Conservation (phyloP, 129 eudicot species). For the Flaveria trinervia region DNA sequence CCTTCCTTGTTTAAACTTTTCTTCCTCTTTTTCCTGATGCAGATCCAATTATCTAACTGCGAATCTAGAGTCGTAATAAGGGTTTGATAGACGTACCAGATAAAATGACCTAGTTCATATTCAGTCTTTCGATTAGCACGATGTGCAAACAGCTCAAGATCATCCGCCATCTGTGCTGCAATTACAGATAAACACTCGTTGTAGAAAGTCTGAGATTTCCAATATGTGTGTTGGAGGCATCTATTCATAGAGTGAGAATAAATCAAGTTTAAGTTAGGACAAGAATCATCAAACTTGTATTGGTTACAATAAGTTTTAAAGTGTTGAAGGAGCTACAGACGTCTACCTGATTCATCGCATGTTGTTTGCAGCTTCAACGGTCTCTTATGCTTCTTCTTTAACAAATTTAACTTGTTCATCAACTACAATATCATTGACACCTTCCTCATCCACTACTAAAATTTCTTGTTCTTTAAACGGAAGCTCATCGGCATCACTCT, state of each 20-base stretch:
- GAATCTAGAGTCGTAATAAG: not conserved
- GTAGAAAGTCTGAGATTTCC: slow-evolving; percentile 13
- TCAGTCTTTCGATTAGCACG: slow-evolving; percentile 77
- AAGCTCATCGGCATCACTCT: not conserved
- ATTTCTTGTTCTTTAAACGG: not conserved
- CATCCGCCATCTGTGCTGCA: slow-evolving; percentile 82
- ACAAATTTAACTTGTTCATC: not conserved
- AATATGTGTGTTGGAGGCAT: too few relatives aligned
- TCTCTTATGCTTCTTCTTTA: not conserved
- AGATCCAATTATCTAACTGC: not conserved
- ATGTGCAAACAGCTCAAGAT: slow-evolving; percentile 81
- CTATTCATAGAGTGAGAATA: too few relatives aligned
- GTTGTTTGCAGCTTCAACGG: not conserved
- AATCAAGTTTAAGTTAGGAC: not conserved
- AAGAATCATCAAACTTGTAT: not conserved
- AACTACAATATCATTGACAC: not conserved
- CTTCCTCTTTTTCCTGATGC: slow-evolving; percentile 60
- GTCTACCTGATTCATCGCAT: not conserved
- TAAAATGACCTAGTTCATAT: slow-evolving; percentile 79
- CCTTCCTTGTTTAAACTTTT: slow-evolving; percentile 64
- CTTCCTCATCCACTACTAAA: not conserved
- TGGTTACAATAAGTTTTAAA: not conserved
- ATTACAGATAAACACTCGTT: not conserved
- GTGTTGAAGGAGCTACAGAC: not conserved
- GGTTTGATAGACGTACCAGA: slow-evolving; percentile 49